Evolutionary conservation across 2,329 filamentous ascomycete species (phyloP).

Genomic region (Hyphodiscus sp.): DNA sequence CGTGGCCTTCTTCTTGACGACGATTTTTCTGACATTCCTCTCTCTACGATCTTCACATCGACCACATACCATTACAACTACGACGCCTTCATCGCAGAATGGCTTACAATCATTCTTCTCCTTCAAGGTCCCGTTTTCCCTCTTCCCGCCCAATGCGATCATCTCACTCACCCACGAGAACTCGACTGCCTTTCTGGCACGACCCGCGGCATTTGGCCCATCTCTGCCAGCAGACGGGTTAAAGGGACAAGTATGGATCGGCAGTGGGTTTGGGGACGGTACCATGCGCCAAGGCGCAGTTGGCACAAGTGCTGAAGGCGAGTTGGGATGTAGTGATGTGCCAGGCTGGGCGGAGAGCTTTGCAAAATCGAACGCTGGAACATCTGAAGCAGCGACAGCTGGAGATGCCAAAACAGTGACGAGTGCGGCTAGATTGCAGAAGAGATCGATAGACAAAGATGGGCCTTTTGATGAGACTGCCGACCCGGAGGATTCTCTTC

Average conservation of each 20-base stretch:
- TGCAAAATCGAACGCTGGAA: constrained; percentile 32
- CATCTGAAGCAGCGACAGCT: constrained; percentile 14
- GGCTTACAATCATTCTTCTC: constrained; percentile 56
- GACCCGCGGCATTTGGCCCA: constrained; percentile 90
- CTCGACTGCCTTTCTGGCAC: constrained; percentile 89
- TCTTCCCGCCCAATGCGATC: constrained; percentile 91
- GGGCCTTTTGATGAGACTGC: constrained; percentile 18
- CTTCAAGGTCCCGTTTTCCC: constrained; percentile 70
- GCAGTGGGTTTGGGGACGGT: constrained; percentile 84
- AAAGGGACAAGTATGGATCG: constrained; percentile 88
- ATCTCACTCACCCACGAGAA: constrained; percentile 98
- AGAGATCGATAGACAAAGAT: constrained; percentile 30
- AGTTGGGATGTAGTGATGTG: constrained; percentile 91
- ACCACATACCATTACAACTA: constrained; percentile 16
- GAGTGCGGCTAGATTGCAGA: constrained; percentile 35
- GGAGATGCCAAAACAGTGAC: constrained; percentile 19
- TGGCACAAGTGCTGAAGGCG: constrained; percentile 57
- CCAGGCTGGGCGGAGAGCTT: constrained; percentile 73
- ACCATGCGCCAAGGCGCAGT: constrained; percentile 51
- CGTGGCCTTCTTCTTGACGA: constrained; percentile 25
- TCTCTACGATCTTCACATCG: constrained; percentile 26
- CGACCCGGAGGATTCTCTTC: constrained; percentile 15
- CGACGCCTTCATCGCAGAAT: constrained; percentile 24
- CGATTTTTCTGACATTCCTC: constrained; percentile 26
- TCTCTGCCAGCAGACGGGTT: constrained; percentile 67